phyloP scores from a whole-genome alignment of 805 yeast species.

The Yamadazyma laniorum region DNA sequence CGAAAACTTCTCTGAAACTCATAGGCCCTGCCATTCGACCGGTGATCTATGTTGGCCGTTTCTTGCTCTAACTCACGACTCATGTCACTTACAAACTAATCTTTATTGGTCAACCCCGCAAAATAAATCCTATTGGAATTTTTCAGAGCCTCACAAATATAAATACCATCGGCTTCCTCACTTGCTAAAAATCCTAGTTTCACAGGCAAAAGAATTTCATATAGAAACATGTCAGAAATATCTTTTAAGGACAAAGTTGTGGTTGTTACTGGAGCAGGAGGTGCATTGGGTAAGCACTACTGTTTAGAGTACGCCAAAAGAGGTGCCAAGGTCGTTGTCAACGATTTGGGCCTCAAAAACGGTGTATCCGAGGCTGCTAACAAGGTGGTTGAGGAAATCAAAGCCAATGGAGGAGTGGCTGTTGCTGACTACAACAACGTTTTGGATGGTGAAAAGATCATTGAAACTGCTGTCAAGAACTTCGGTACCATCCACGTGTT shows the following conservation, averaged over 20 bases:
- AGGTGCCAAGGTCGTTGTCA: slow-evolving; percentile 94
- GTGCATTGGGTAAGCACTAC: slow-evolving; percentile 89
- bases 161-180: slow-evolving; percentile 5
- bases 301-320: slow-evolving; percentile 83
- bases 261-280: slow-evolving; percentile 95
- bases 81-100: too few species aligned
- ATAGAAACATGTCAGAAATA: slow-evolving; percentile 32
- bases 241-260: slow-evolving; percentile 82
- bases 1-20: too few species aligned
- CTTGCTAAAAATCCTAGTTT: background rate
- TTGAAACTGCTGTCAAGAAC: slow-evolving; percentile 79
- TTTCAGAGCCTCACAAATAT: slow-evolving; percentile 4
- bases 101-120: too few species aligned
- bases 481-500: slow-evolving; percentile 88
- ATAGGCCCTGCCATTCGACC: too few species aligned
- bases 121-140: too few species aligned
- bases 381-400: slow-evolving; percentile 82
- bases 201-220: too few species aligned
- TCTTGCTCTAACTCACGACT: too few species aligned
- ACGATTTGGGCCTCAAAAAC: slow-evolving; percentile 87
- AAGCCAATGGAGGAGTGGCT: slow-evolving; percentile 73
- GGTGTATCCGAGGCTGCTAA: slow-evolving; percentile 78
- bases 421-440: slow-evolving; percentile 94
- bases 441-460: slow-evolving; percentile 76
- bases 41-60: too few species aligned